Evolutionary conservation across 495 filamentous ascomycete genomes (phyloP).

Genomic region (Penicillium roqueforti): DNA sequence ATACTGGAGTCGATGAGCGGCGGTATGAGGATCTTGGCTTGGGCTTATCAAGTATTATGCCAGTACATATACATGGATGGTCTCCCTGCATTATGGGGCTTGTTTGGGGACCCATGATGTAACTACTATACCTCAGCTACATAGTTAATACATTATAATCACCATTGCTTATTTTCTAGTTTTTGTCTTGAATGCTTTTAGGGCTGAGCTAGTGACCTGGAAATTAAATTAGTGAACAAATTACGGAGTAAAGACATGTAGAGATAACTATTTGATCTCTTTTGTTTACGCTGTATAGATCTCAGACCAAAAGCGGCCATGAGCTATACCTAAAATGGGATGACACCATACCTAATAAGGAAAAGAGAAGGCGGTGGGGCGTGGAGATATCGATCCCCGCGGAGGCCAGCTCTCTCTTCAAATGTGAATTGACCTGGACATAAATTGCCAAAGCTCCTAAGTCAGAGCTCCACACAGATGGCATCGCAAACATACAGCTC

Average conservation of each 20-base stretch:
- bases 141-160: not conserved
- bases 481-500: conserved; percentile 19
- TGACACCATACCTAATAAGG: not conserved
- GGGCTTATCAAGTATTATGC: not conserved
- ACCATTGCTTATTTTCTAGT: no score
- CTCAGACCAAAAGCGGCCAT: not conserved
- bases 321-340: not conserved
- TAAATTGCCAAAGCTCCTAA: not conserved
- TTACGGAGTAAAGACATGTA: no score
- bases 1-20: not conserved
- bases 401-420: conserved; percentile 8
- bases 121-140: not conserved
- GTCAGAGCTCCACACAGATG: conserved; percentile 7
- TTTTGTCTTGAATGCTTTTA: no score
- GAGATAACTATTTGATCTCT: not conserved
- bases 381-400: conserved; percentile 11
- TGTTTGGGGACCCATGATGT: not conserved
- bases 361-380: conserved; percentile 7
- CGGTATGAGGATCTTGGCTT: not conserved
- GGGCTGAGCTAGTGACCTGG: no score
- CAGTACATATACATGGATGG: not conserved
- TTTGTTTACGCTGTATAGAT: conserved; percentile 2
- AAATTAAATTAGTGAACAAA: no score
- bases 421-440: not conserved
- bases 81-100: not conserved